Base-by-base conservation (phyloP, 2,329 filamentous ascomycete genomes). In the Diaporthe amygdali region DNA sequence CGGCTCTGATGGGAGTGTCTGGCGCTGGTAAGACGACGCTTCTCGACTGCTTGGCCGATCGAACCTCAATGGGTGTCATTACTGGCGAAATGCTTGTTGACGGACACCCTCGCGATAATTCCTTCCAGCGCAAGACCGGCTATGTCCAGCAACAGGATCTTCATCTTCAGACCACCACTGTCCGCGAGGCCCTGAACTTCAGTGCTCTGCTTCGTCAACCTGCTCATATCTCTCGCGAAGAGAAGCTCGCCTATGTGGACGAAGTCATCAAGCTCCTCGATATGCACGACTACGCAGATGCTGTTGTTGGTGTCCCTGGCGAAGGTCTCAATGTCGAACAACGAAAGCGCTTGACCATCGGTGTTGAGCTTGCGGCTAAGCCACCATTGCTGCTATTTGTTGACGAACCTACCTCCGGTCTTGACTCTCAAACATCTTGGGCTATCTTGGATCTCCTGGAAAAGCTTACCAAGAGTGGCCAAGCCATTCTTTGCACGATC, bases 291-390 rank as follows among this genome's bases (percentile, higher is more conserved):
- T 92, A 92, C 75, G 90, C 90, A 8, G 90, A 92, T 78, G 91
- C 91, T 15, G 83, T 92, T 44, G 90, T 93, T 55, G 91, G 91
- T 83, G 88, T 92, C 32, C 90, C 89, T 22, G 90, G 90, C 72
- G 90, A 91, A 84, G 90, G 89, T 80, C 79, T 86, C 14, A 85
- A 86, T 74, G 74, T 74, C 2, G 76, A 78, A 46, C 76, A 78
- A 66, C 71, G 76, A 17, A 78, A 78, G 56, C 72, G 73, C 7
- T 39, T 74, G 49, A 74, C 73, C 15, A 74, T 98, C 74, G 96
- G 94, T 82, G 95, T 98, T n/a, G 96, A 98, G 80, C 88, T 98
- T 30, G 95, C 94, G 51, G 96, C 96, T 8, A 97, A 96, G 84
- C 96, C 96, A 7, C 91, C 93, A 37, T 86, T 97, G 70, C 86